phyloP scores from a whole-genome alignment of 2,329 filamentous ascomycete species.

The Colletotrichum echinochloae region DNA sequence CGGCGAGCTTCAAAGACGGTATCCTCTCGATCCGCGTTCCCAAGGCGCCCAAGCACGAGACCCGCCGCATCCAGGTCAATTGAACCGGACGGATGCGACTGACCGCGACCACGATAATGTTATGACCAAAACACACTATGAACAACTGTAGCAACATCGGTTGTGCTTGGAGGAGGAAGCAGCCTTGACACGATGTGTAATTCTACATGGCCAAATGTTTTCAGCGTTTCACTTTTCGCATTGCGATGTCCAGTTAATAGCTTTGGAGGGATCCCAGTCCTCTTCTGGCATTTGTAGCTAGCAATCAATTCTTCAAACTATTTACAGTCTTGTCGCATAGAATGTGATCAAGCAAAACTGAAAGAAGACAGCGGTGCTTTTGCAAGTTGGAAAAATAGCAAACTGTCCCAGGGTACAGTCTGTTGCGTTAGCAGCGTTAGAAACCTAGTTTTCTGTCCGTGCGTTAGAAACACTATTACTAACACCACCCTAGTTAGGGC shows the following conservation, averaged over 20 bases:
- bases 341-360: no score
- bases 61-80: constrained; percentile 66
- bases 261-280: background rate
- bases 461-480: no score
- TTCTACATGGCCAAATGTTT: constrained; percentile 21
- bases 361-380: background rate
- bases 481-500: no score
- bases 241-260: background rate
- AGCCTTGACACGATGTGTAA: background rate
- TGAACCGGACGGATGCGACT: constrained; percentile 48
- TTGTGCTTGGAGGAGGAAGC: background rate
- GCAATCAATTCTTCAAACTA: background rate
- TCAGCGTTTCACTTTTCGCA: background rate
- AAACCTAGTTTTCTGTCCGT: no score
- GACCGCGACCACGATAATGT: background rate
- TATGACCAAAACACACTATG: background rate
- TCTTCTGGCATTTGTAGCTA: constrained; percentile 5
- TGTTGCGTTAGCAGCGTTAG: no score
- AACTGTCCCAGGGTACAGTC: no score
- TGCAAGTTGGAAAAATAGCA: background rate
- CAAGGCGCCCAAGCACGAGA: constrained; percentile 71
- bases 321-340: no score
- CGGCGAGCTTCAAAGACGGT: constrained; percentile 73
- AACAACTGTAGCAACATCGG: constrained; percentile 12
- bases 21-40: constrained; percentile 73